Base-by-base conservation (phyloP, 108 stramenopile species). In the Pseudonitzschia pungens region DNA sequence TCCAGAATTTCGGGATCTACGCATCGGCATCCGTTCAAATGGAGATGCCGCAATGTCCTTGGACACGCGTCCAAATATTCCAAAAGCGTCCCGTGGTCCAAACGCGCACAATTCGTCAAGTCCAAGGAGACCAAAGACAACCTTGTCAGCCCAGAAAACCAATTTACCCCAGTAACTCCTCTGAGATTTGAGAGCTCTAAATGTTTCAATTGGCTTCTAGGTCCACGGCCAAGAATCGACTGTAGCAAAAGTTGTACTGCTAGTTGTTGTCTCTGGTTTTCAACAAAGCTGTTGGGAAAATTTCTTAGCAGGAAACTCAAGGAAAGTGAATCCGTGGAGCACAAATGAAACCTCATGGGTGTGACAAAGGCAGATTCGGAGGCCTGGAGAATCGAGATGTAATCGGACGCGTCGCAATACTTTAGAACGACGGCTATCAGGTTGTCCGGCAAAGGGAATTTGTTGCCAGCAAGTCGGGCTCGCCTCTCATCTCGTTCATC, bases 111-210 rank as follows among this genome's bases (percentile, higher is more conserved):
- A 32, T 66, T 66, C 10, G 53, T 62, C 32, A 76, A 33, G 32
- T 76, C 68, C 15, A 76, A 33, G 15, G 68, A 68, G 43, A 56
- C 52, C 57, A 76, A 29, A 6, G 67, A 22, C 21, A 24, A 45
- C 2, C 3, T 51, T 14, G 26, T 33, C 11, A 76, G 45, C 4
- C 31, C 31, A 4, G 67, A 27, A 28, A 76, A 36, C 75, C 75
- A 76, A 7, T 16, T 0, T 2, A 2, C n/a, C 4, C 75, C 75
- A 16, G 75, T 59, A 24, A 69, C 15, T 21, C 54, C 41, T 32
- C 68, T 53, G 12, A 76, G 43, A 69, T 57, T 67, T 0, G 68
- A 45, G 21, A 55, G 44, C 59, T 76, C 75, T 11, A 76, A 60
- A 36, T 69, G 45, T 21, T 62, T 33, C 59, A 76, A 64, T 62